phyloP scores from a whole-genome alignment of 192 early-diverging fungal genomes.

The Podila clonocystis region DNA sequence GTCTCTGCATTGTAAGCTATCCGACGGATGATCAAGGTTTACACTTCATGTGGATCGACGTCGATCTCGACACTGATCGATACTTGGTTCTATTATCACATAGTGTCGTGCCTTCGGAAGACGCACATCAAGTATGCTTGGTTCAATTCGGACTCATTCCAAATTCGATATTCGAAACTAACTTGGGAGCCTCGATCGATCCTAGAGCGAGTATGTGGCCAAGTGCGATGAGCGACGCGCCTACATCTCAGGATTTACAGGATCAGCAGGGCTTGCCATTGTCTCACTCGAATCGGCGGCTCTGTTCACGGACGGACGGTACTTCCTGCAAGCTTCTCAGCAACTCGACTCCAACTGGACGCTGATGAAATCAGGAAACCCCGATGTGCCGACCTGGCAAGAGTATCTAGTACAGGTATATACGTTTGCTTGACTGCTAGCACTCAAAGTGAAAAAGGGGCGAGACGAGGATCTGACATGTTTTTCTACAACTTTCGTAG shows the following conservation, averaged over 20 bases:
- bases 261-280: constrained; percentile 92
- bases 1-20: constrained; percentile 35
- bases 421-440: too few relatives aligned
- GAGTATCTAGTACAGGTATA: constrained; percentile 81
- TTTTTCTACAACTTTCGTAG: too few relatives aligned
- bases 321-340: constrained; percentile 94
- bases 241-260: constrained; percentile 95
- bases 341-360: constrained; percentile 90
- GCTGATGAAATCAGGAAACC: constrained; percentile 90
- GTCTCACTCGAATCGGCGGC: constrained; percentile 82
- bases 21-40: neutral
- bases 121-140: constrained; percentile 86
- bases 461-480: neutral
- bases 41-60: neutral
- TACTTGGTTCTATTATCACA: neutral
- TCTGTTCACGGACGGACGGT: constrained; percentile 97
- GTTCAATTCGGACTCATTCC: neutral
- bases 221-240: constrained; percentile 86
- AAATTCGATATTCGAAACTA: neutral
- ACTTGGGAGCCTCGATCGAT: neutral
- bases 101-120: constrained; percentile 92
- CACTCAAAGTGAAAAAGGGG: neutral
- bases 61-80: neutral
- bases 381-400: constrained; percentile 88
- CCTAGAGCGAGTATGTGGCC: constrained; percentile 95